Percentiles rank a stretch among this genome's conserved stretches.
Evolutionary conservation across 2,329 filamentous ascomycete genomes (phyloP).

Genomic region (Ilyonectria destructans): DNA sequence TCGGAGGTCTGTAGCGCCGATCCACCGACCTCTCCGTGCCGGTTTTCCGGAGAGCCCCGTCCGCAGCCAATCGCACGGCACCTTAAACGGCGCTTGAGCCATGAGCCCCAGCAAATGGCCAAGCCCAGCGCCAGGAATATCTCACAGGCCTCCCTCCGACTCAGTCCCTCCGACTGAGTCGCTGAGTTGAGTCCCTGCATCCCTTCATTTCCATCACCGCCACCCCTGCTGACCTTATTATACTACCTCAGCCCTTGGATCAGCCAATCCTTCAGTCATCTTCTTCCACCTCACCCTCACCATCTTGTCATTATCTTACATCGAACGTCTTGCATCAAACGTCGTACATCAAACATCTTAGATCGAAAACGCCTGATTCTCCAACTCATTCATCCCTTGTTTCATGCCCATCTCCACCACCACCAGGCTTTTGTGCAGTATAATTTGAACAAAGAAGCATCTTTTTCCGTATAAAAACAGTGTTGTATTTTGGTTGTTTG

Average conservation of each 20-base stretch:
- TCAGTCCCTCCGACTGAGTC: no score
- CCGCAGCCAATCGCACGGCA: neutral
- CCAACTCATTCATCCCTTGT: no score
- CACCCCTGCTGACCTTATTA: neutral
- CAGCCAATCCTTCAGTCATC: no score
- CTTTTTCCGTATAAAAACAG: conserved; percentile 16
- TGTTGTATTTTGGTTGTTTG: conserved; percentile 32
- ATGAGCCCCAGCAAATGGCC: neutral
- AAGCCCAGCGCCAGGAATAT: neutral
- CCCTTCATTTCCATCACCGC: neutral
- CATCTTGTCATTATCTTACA: no score
- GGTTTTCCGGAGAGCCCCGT: conserved; percentile 23
- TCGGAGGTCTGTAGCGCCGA: conserved; percentile 2
- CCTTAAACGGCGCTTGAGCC: neutral
- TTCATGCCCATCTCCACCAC: neutral
- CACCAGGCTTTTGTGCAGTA: neutral
- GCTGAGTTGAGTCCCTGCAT: neutral
- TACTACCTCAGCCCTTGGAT: no score
- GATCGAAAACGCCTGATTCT: no score
- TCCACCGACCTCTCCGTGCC: conserved; percentile 13
- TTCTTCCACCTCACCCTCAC: no score
- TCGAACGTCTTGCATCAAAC: no score
- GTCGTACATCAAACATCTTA: no score
- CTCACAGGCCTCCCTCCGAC: neutral
- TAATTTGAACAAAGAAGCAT: neutral